These are phyloP conservation scores for Dothideomycetidae sp. DNA, from an alignment of 2,329 filamentous ascomycete species.

Conservation along the genomic window DNA sequence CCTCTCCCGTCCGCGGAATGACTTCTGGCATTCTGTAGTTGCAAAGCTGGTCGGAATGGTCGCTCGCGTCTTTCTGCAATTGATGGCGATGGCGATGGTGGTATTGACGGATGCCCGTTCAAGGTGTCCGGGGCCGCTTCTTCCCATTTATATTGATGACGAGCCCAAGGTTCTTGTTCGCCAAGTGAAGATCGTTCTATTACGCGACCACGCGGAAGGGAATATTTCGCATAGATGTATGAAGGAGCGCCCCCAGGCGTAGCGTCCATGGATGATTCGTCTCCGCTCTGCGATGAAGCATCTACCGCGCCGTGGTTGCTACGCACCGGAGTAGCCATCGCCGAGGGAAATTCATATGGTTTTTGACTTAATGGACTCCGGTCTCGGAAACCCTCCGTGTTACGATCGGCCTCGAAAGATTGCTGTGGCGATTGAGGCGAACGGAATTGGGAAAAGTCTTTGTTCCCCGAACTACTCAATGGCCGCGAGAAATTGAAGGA, in stretches of 20 bases:
- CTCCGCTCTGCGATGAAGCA: slow-evolving; percentile 10
- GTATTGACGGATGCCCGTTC: slow-evolving; percentile 1
- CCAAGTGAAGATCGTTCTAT: slow-evolving; percentile 54
- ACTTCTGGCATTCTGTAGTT: slow-evolving; percentile 8
- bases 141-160: slow-evolving; percentile 48
- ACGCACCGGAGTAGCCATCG: slow-evolving; percentile 11
- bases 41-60: slow-evolving; percentile 8
- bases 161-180: slow-evolving; percentile 36
- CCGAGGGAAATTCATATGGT: slow-evolving; percentile 17
- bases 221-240: slow-evolving; percentile 77
- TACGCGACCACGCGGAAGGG: slow-evolving; percentile 66
- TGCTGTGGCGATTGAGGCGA: slow-evolving; percentile 23
- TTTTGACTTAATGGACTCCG: slow-evolving; percentile 15
- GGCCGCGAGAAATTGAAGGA: slow-evolving; percentile 92
- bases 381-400: slow-evolving; percentile 14
- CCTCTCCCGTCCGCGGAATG: slow-evolving; percentile 7
- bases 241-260: slow-evolving; percentile 46
- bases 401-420: slow-evolving; percentile 25
- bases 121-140: slow-evolving; percentile 11
- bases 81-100: background rate
- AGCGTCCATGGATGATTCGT: slow-evolving; percentile 14
- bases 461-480: slow-evolving; percentile 50
- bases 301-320: slow-evolving; percentile 6
- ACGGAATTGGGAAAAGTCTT: slow-evolving; percentile 10
- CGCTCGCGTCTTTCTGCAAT: background rate